Conservation (phyloP, 345 rosid genomes). For the Eutrema japonicum region DNA sequence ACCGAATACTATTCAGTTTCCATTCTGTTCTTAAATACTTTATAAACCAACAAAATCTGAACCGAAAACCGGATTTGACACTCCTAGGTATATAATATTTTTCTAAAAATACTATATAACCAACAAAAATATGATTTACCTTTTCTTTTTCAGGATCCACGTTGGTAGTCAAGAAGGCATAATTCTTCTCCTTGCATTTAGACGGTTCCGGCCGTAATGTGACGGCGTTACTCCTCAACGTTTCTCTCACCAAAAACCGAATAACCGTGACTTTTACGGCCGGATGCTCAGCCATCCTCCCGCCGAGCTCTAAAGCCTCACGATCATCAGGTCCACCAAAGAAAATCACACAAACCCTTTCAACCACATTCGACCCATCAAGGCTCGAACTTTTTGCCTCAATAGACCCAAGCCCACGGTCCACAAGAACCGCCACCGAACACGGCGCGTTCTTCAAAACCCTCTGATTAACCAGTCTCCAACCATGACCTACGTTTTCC, state of each 20-base stretch:
- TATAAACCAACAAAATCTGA: neutral
- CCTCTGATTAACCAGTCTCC: constrained; percentile 77
- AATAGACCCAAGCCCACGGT: constrained; percentile 70
- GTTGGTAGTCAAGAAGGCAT: constrained; percentile 58
- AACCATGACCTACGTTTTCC: constrained; percentile 74
- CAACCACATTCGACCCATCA: constrained; percentile 33
- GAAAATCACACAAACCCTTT: constrained; percentile 63
- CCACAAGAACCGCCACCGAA: constrained; percentile 77
- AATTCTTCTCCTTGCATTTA: constrained; percentile 48
- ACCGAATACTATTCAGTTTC: no score
- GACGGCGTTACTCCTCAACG: constrained; percentile 39
- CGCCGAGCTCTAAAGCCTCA: constrained; percentile 74
- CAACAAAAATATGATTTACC: constrained; percentile 29
- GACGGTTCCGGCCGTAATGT: constrained; percentile 49
- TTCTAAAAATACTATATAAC: neutral
- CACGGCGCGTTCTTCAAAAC: constrained; percentile 73
- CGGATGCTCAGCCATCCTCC: constrained; percentile 77
- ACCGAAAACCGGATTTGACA: no score
- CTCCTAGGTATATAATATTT: neutral
- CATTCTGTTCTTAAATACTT: no score
- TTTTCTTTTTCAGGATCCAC: constrained; percentile 56
- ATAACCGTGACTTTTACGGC: constrained; percentile 58
- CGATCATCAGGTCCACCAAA: constrained; percentile 89
- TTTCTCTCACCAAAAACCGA: constrained; percentile 53
- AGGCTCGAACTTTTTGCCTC: constrained; percentile 42